These are phyloP conservation scores for Amylostereum chailletii DNA, from an alignment of 1,284 basidiomycete species.

Conservation along the genomic window DNA sequence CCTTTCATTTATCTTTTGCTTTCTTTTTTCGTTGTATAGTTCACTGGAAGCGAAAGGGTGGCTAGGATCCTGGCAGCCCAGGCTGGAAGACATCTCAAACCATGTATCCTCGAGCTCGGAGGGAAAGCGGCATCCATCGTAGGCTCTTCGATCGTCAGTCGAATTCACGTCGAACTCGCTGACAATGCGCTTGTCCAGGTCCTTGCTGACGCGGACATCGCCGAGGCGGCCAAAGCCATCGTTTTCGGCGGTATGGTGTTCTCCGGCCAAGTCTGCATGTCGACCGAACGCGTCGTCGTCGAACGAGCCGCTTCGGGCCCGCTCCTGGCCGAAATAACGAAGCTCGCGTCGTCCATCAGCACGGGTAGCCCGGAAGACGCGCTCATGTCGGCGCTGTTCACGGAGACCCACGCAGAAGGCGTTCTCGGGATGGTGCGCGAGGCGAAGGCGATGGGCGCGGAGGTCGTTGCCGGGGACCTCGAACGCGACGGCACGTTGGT, in stretches of 20 bases:
- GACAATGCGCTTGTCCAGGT: slow-evolving; percentile 26
- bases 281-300: slow-evolving; percentile 58
- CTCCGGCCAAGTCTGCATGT: slow-evolving; percentile 68
- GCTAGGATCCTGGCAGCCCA: slow-evolving; percentile 64
- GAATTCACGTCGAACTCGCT: not conserved
- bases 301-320: slow-evolving; percentile 31
- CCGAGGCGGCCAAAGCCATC: slow-evolving; percentile 46
- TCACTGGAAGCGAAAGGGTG: slow-evolving; percentile 64
- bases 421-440: slow-evolving; percentile 41
- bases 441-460: slow-evolving; percentile 41
- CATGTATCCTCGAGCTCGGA: slow-evolving; percentile 65
- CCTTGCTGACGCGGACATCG: slow-evolving; percentile 52
- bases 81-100: slow-evolving; percentile 67
- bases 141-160: slow-evolving; percentile 8
- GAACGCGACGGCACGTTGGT: slow-evolving; percentile 33
- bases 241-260: slow-evolving; percentile 52
- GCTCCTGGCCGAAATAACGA: slow-evolving; percentile 27
- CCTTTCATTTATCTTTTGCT: not conserved
- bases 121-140: slow-evolving; percentile 71
- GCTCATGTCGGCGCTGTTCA: slow-evolving; percentile 37
- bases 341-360: slow-evolving; percentile 24
- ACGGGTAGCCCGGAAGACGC: slow-evolving; percentile 25
- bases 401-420: slow-evolving; percentile 37
- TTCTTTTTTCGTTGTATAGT: slow-evolving; percentile 26
- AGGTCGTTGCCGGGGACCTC: slow-evolving; percentile 39